Conservation (phyloP, 2,329 filamentous ascomycete genomes). For the Aspergillus quadricinctus region DNA sequence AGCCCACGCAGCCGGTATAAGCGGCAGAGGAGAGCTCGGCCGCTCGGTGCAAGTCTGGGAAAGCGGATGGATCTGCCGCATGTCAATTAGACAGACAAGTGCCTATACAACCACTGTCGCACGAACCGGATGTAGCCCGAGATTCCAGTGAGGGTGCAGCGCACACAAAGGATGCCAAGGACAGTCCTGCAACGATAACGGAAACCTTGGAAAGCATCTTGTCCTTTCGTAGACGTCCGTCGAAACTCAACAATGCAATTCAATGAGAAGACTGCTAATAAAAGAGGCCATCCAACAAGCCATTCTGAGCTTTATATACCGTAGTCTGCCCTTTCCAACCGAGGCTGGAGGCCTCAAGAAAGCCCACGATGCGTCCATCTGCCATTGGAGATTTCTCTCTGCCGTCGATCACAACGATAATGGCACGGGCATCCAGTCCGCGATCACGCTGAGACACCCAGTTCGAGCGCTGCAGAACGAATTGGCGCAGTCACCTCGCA, state of each 20-base stretch:
- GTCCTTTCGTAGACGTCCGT: neutral
- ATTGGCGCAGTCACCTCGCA: neutral
- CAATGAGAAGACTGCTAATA: neutral
- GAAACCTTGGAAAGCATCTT: neutral
- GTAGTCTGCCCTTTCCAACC: neutral
- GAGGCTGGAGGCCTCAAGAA: neutral
- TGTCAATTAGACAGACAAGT: neutral
- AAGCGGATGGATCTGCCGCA: slow-evolving; percentile 14
- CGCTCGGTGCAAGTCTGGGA: slow-evolving; percentile 19
- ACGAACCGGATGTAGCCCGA: neutral
- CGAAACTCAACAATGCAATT: neutral
- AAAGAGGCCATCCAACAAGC: neutral
- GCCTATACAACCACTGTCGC: neutral
- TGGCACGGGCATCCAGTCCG: neutral
- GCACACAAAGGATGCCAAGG: neutral
- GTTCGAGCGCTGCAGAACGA: neutral
- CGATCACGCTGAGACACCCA: neutral
- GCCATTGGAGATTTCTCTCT: neutral
- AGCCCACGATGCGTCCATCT: neutral
- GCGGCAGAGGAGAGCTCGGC: slow-evolving; percentile 29
- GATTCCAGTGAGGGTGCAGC: neutral
- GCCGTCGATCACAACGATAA: neutral
- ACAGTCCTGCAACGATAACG: neutral
- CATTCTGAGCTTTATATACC: neutral
- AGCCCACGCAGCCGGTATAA: slow-evolving; percentile 22